Evolutionary conservation across 23 red algal genomes (phyloP), one percentile per base, ranked within the genome.

Genomic region (Agarophyton chilense): DNA sequence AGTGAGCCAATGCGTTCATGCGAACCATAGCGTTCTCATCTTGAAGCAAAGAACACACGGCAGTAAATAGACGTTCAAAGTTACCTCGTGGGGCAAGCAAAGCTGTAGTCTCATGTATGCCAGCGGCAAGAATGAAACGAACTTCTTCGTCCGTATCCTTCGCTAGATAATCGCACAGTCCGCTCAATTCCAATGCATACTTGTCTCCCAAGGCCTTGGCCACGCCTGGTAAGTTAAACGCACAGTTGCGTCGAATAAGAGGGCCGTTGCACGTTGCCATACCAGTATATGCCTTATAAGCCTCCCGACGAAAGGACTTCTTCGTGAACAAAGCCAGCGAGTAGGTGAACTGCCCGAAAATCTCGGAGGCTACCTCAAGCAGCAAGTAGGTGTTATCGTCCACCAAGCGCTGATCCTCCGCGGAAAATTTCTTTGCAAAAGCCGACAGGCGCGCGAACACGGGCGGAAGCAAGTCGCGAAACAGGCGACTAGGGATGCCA

Each of bases 221-320:
- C n/a, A 95, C 87, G 34, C 93, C 93, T 7, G 93, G 93, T 34
- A 95, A 77, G 58, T 95, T 95, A 52, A 87, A 95, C 5, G 93
- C 84, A 46, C 79, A 92, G n/a, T 90, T 83, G 1, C 93, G 67
- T 55, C 93, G 87, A 42, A 95, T 90, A 35, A 95, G 41, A 36
- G 93, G 93, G 10, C 93, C 93, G 28, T 95, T 95, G 67, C 93
- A 95, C 1, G 93, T 95, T 19, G 93, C 84, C 93, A 95, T 95
- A 7, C 84, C 93, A 28, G 87, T 52, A 45, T 86, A 95, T 0
- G 85, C 84, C 77, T 95, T 95, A 62, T 83, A 83, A 24, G 93
- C 84, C 58, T 90, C 85, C 45, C 83, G 85, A 26, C 91, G 78
- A 55, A 86, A 79, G 21, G 62, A 64, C 55, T 79, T 85, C 51